Conservation (phyloP, 2,329 filamentous ascomycete genomes). For the Penicillium concentricum region DNA sequence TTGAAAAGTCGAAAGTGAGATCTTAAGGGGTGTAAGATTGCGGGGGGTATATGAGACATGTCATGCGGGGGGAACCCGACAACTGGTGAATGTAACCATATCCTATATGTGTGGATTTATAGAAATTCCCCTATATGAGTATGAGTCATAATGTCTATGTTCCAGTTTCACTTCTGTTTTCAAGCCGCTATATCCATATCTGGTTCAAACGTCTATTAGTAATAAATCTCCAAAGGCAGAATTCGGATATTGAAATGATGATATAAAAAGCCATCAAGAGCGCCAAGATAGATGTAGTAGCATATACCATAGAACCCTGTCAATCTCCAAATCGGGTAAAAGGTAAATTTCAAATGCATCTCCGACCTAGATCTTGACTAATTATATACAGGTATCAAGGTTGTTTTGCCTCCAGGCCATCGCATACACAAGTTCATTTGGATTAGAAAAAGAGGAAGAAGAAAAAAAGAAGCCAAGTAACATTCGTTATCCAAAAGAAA, state of each 20-base stretch:
- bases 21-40: neutral
- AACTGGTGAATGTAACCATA: neutral
- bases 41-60: neutral
- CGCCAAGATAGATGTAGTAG: neutral
- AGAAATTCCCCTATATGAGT: neutral
- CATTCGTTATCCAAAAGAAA: no score
- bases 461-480: no score
- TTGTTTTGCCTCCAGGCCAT: no score
- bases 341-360: no score
- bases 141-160: neutral
- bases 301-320: neutral
- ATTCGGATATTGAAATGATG: neutral
- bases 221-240: neutral
- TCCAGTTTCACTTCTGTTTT: accelerated
- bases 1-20: neutral
- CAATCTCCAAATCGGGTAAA: neutral
- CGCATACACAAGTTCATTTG: no score
- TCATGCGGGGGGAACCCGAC: neutral
- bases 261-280: neutral
- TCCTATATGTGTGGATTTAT: neutral
- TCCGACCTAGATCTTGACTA: no score
- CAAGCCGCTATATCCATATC: neutral
- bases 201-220: neutral
- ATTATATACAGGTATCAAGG: no score
- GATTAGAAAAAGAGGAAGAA: no score